Evolutionary conservation across 352 stramenopile genomes (phyloP).

Genomic region (Pseudoperonospora humuli): DNA sequence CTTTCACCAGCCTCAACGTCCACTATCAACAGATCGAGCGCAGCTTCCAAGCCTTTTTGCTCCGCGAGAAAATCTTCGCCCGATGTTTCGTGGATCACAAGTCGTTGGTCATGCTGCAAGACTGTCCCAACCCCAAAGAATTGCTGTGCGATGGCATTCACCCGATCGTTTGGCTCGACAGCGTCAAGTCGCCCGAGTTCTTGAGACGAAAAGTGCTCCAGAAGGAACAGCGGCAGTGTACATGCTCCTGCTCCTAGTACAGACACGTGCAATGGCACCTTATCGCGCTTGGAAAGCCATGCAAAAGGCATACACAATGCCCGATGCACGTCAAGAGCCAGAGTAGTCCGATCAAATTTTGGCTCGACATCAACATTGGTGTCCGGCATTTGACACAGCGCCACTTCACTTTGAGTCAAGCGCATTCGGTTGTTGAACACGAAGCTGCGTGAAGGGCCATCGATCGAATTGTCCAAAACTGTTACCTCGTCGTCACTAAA

Average conservation of each 20-base stretch:
- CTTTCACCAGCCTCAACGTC: constrained; percentile 56
- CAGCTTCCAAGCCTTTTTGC: constrained; percentile 7
- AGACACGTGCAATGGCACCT: constrained; percentile 20
- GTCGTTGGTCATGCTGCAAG: constrained; percentile 12
- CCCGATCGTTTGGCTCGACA: constrained; percentile 42
- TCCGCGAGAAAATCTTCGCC: constrained; percentile 38
- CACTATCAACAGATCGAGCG: constrained; percentile 43
- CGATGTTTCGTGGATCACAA: constrained; percentile 34
- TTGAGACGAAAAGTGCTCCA: constrained; percentile 22
- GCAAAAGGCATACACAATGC: constrained; percentile 40
- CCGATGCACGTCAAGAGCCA: constrained; percentile 66
- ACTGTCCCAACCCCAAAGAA: constrained; percentile 37
- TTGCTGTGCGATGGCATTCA: constrained; percentile 33
- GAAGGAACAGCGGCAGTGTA: constrained; percentile 45
- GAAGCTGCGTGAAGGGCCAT: constrained; percentile 46
- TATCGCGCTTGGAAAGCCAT: constrained; percentile 10
- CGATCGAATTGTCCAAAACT: constrained; percentile 54
- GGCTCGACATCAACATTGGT: constrained; percentile 1
- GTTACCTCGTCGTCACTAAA: constrained; percentile 44
- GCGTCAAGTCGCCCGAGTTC: constrained; percentile 37
- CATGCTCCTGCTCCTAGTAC: constrained; percentile 54
- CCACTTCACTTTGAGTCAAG: constrained; percentile 67
- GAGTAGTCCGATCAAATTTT: constrained; percentile 31
- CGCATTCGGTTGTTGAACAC: constrained; percentile 69
- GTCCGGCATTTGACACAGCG: constrained; percentile 15